Conservation (phyloP, 179 eudicot species). For the Beta corolliflora region DNA sequence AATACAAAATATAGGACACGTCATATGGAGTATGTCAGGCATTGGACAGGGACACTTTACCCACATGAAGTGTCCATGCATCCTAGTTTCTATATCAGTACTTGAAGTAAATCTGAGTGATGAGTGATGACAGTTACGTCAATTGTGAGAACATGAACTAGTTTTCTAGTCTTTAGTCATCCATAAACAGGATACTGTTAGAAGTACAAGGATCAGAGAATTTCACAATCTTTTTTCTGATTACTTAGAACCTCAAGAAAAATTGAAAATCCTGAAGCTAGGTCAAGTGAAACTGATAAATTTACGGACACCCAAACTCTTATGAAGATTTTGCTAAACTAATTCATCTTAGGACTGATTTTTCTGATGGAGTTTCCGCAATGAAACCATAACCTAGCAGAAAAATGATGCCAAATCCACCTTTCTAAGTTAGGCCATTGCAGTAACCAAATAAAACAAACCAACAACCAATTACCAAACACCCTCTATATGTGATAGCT, state of each 20-base stretch:
- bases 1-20: too few relatives aligned
- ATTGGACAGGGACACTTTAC: too few relatives aligned
- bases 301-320: background rate
- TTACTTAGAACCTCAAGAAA: too few relatives aligned
- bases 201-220: background rate
- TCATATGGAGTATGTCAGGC: too few relatives aligned
- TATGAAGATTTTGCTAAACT: background rate
- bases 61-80: too few relatives aligned
- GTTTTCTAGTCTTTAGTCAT: background rate
- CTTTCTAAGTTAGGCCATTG: conserved; percentile 16
- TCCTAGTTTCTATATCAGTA: too few relatives aligned
- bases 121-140: too few relatives aligned
- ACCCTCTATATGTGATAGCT: conserved; percentile 4
- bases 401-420: background rate
- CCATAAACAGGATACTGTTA: background rate
- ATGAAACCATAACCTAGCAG: background rate
- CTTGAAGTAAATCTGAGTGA: too few relatives aligned
- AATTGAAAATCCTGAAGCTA: background rate
- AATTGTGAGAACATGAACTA: too few relatives aligned
- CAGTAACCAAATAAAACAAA: too few relatives aligned
- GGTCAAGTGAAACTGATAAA: background rate
- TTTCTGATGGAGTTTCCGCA: background rate
- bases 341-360: background rate
- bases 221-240: background rate
- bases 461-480: too few relatives aligned